Evolutionary conservation across 768 basidiomycete species (phyloP), one percentile per base, ranked within the genome.

Genomic region (Tylopilus balloui): DNA sequence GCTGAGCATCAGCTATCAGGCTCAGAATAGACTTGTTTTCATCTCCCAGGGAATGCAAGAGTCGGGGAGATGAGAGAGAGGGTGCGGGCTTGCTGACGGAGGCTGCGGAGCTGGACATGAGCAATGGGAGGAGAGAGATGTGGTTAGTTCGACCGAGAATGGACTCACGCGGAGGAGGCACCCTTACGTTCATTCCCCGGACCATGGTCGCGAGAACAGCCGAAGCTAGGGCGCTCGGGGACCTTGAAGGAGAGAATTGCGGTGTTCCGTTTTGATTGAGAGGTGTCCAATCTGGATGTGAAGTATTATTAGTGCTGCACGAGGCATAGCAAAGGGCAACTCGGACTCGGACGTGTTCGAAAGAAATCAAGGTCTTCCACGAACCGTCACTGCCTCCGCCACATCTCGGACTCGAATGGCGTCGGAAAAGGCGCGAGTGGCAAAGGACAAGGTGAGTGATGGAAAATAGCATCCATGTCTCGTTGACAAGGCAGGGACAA

Each of bases 21-120:
- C 86, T 83, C 25, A 92, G 72, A 3, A 91, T 80, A 6, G 88
- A 90, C 63, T 76, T 82, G 42, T 76, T 73, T 35, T 76, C 71
- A 64, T 88, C 82, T 54, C 82, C 76, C n/a, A 91, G 73, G 3
- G 85, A 82, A 64, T 91, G 88, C 6, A 80, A 61, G 1, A 87
- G 75, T 23, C 66, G 64, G 1, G 84, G 84, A 12, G 67, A 62
- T 8, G 72, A 63, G 62, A 51, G 68, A 61, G 70, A 70, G 28
- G 77, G 73, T 13, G 80, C 71, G 14, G 81, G 69, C 28, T 78
- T 80, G 63, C 79, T 79, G 32, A 84, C 74, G 41, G 83, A 84
- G 3, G 80, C 83, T 81, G 42, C 17, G 19, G 47, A 50, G 41
- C 1, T 6, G 28, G 34, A 50, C 56, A 60, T 64, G 31, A 57